Conservation (phyloP, 345 rosid species). For the Gossypium herbaceum region DNA sequence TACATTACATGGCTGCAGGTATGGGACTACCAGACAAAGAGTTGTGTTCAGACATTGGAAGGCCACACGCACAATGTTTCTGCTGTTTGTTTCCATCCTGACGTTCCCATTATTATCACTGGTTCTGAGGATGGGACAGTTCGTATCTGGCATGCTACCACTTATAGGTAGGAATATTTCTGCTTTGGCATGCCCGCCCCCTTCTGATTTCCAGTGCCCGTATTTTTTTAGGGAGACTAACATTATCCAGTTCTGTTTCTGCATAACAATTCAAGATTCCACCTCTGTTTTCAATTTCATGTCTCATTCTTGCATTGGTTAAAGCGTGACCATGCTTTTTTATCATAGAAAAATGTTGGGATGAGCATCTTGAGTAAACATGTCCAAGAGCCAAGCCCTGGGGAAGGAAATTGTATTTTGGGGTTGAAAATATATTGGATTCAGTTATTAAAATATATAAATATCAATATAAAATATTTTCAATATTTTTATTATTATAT, state of each 20-base stretch:
- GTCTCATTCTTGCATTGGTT: not conserved
- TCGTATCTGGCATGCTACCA: conserved; percentile 76
- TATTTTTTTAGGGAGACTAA: not conserved
- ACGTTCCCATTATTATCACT: conserved; percentile 74
- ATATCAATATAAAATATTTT: not conserved
- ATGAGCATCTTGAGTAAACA: not conserved
- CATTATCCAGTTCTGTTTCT: not conserved
- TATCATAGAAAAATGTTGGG: not conserved
- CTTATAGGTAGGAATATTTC: conserved; percentile 48
- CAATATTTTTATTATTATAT: not conserved
- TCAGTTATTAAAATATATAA: not conserved
- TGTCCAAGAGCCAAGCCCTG: not conserved
- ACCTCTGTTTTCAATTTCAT: not conserved
- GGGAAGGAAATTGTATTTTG: not conserved
- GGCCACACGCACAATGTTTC: conserved; percentile 87
- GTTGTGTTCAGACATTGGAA: conserved; percentile 78
- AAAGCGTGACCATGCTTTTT: not conserved
- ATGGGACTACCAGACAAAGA: conserved; percentile 87
- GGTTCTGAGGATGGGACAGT: conserved; percentile 87
- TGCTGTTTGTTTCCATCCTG: conserved; percentile 81
- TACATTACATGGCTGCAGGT: conserved; percentile 40
- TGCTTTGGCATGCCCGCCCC: not conserved
- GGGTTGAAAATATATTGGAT: not conserved
- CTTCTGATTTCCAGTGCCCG: not conserved
- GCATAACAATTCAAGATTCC: not conserved